phyloP scores from a whole-genome alignment of 805 yeast species.

The Vanderwaltozyma verrucispora region DNA sequence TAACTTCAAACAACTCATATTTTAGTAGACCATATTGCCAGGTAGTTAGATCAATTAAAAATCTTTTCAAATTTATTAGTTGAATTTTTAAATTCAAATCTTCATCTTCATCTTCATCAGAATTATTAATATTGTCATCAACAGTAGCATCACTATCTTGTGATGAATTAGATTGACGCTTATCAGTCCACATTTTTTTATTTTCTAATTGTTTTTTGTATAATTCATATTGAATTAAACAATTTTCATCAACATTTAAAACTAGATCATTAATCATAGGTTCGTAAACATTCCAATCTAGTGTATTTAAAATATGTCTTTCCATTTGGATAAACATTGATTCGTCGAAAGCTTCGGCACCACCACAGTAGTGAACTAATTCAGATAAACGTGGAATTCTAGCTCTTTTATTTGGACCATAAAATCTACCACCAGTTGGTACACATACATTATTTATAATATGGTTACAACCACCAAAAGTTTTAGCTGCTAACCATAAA shows the following conservation, averaged over 20 bases:
- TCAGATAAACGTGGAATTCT: conserved; percentile 67
- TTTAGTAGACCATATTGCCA: conserved; percentile 35
- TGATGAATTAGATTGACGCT: conserved; percentile 7
- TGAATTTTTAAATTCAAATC: conserved; percentile 27
- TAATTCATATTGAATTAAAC: conserved; percentile 30
- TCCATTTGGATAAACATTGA: conserved; percentile 68
- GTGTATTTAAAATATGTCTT: conserved; percentile 55
- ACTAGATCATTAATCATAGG: conserved; percentile 47
- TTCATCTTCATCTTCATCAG: conserved; percentile 18
- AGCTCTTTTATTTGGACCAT: conserved; percentile 64
- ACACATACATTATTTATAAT: conserved; percentile 41
- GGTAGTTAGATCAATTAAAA: conserved; percentile 38
- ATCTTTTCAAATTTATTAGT: conserved; percentile 39
- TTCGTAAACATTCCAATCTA: conserved; percentile 63
- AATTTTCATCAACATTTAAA: conserved; percentile 35
- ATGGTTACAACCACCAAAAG: conserved; percentile 66
- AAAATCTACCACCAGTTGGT: conserved; percentile 49
- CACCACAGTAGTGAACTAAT: conserved; percentile 61
- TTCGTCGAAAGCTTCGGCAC: conserved; percentile 41
- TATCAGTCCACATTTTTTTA: conserved; percentile 15
- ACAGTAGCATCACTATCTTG: conserved; percentile 11
- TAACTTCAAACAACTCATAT: conserved; percentile 23
- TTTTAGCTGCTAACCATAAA: conserved; percentile 84
- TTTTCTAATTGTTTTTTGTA: conserved; percentile 25
- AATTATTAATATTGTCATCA: conserved; percentile 7